These are phyloP conservation scores for Pichia occidentalis DNA, from an alignment of 805 yeast species.

Conservation along the genomic window DNA sequence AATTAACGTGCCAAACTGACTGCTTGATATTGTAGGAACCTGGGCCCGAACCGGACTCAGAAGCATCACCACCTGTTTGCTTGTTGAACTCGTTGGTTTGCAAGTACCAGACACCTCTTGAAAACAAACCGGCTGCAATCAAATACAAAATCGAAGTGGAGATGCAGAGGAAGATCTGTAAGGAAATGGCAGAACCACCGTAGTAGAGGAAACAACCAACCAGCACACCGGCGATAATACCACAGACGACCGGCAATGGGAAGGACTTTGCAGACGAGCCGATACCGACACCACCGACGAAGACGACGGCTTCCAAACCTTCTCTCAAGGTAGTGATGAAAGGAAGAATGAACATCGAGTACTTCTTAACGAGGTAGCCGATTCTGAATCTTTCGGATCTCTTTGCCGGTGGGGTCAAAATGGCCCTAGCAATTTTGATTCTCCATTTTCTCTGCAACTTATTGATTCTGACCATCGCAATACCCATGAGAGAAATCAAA, in stretches of 20 bases:
- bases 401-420: slow-evolving; percentile 50
- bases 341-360: slow-evolving; percentile 85
- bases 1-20: slow-evolving; percentile 93
- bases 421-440: slow-evolving; percentile 82
- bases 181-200: slow-evolving; percentile 76
- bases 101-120: slow-evolving; percentile 89
- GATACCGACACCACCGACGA: slow-evolving; percentile 93
- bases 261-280: slow-evolving; percentile 46
- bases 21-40: slow-evolving; percentile 82
- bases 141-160: slow-evolving; percentile 87
- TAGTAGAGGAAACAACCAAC: slow-evolving; percentile 71
- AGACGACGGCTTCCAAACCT: slow-evolving; percentile 94
- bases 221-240: slow-evolving; percentile 68
- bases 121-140: slow-evolving; percentile 87
- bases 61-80: slow-evolving; percentile 87
- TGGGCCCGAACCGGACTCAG: slow-evolving; percentile 89
- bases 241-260: slow-evolving; percentile 90
- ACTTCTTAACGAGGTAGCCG: slow-evolving; percentile 57
- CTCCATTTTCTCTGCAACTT: slow-evolving; percentile 98
- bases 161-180: slow-evolving; percentile 78
- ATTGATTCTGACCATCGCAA: slow-evolving; percentile 92
- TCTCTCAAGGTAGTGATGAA: slow-evolving; percentile 90
- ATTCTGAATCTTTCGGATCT: slow-evolving; percentile 47
- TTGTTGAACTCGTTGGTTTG: slow-evolving; percentile 60
- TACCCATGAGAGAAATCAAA: slow-evolving; percentile 89